Base-by-base conservation (phyloP, 1,284 basidiomycete genomes). In the Papiliotrema flavescens region DNA sequence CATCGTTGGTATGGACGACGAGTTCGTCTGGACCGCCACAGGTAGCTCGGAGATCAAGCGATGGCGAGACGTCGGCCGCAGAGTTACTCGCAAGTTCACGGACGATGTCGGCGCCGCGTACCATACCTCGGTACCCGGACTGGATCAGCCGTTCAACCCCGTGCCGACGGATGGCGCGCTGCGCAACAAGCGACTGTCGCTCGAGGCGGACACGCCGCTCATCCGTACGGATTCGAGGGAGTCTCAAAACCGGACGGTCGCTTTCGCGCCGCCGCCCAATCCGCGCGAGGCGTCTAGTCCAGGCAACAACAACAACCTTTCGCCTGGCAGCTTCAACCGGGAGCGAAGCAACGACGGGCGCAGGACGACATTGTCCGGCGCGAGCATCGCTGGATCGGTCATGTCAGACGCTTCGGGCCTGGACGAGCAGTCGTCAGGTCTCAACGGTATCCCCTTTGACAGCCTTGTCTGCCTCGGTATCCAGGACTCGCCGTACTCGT, bases 21-120 rank as follows among this genome's bases (percentile, higher is more conserved):
- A 85, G 48, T 81, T 87, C 44, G 81, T 98, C 2, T 98, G 94
- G 94, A 90, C 94, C 0, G 91, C 94, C 0, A 88, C 87, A 1
- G 87, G 89, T 2, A 84, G 81, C 51, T 89, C 90, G 7, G 86
- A 82, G 58, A 82, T 97, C 60, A 85, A 82, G 64, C 81, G 92
- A 26, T 98, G 95, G 95, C 80, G 79, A 24, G 82, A 83, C 54
- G 79, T 82, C 1, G 78, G 76, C 0, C 56, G 71, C 19, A 63
- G 73, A n/a, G 61, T 73, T 19, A 47, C 59, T 39, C 55, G 74
- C 85, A 23, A 97, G 88, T 92, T 81, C 77, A 54, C 75, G 9
- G 59, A 53, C n/a, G 60, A 39, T n/a, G 49, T 41, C n/a, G 51
- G 51, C 13, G 35, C 24, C 13, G 2, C 20, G 14, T 53, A 53